Base-by-base conservation (phyloP, 1,284 basidiomycete genomes). In the Pseudozyma tsukubaensis region DNA sequence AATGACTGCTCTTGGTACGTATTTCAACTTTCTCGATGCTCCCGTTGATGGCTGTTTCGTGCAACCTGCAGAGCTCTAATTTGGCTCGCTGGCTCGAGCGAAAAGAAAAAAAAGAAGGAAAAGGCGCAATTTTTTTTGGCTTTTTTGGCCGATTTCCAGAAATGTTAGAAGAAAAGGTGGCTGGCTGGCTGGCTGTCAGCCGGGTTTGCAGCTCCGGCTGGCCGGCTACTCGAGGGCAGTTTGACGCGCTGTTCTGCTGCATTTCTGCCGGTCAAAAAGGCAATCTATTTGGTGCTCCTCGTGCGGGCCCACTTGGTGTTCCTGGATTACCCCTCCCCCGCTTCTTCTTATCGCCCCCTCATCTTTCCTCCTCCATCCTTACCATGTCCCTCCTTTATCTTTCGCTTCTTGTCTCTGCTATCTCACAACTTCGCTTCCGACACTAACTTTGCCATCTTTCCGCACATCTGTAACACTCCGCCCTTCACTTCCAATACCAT, bases 1-100 rank as follows among this genome's bases (percentile, higher is more conserved):
- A 50, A 73, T 73, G 71, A 40, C 65, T 45, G 56, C 50, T 39
- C 40, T 58, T 45, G 71, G 71, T 73, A 68, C 60, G 71, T 68
- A 29, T 18, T 36, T 39, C 35, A 16, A 4, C 43, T 53, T 0
- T 37, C 19, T 35, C 48, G 12, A n/a, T n/a, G n/a, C 48, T 29
- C 24, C 24, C 24, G 19, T 47, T 47, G 44, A 29, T 40, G 39
- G 39, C 39, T 40, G 4, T 40, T 40, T 32, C 9, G 9, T 48
- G 45, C 45, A 11, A 35, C 10, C n/a, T 45, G 37, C 37, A 39
- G 8, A 13, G 37, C 24, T 29, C 24, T 29, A 29, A 29, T 29
- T 29, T 58, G 47, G 29, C 18, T 58, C 11, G 32, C 39, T 64
- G 62, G 56, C 61, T 64, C 50, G 63, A 60, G 53, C 53, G 43